phyloP scores from a whole-genome alignment of 2,329 filamentous ascomycete species.

The Pseudopyricularia cyperi region DNA sequence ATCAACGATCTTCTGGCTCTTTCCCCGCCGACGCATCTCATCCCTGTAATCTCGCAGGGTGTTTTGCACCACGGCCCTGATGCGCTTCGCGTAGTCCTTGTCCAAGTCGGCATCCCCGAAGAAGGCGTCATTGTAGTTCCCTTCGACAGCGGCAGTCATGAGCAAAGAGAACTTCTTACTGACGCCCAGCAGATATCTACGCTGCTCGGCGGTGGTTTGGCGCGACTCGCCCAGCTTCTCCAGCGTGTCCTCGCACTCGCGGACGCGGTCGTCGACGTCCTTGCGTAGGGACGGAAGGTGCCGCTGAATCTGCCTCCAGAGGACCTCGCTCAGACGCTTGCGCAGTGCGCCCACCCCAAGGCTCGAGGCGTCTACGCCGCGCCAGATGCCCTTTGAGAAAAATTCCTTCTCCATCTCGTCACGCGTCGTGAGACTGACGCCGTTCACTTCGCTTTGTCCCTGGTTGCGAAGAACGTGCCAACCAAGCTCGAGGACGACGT shows the following conservation, averaged over 20 bases:
- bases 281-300: slow-evolving; percentile 31
- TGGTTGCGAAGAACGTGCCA: slow-evolving; percentile 40
- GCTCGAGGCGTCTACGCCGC: slow-evolving; percentile 15
- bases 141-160: slow-evolving; percentile 14
- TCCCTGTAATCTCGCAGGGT: slow-evolving; percentile 31
- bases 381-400: slow-evolving; percentile 28
- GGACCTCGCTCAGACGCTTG: slow-evolving; percentile 33
- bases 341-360: slow-evolving; percentile 36
- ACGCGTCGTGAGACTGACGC: slow-evolving; percentile 17
- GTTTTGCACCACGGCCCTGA: slow-evolving; percentile 42
- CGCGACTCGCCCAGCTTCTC: slow-evolving; percentile 19
- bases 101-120: slow-evolving; percentile 8
- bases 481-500: slow-evolving; percentile 33
- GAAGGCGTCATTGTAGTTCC: slow-evolving; percentile 14
- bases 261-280: slow-evolving; percentile 25
- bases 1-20: slow-evolving; percentile 20
- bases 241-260: slow-evolving; percentile 22
- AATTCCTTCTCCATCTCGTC: slow-evolving; percentile 27
- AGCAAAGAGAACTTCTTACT: slow-evolving; percentile 13
- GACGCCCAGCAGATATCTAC: slow-evolving; percentile 14
- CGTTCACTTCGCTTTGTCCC: slow-evolving; percentile 20
- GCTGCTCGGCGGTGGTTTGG: slow-evolving; percentile 8
- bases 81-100: slow-evolving; percentile 24
- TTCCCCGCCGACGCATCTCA: slow-evolving; percentile 26
- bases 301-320: slow-evolving; percentile 30